Base-by-base conservation (phyloP, 306 rosid genomes). In the Sophora flavescens region DNA sequence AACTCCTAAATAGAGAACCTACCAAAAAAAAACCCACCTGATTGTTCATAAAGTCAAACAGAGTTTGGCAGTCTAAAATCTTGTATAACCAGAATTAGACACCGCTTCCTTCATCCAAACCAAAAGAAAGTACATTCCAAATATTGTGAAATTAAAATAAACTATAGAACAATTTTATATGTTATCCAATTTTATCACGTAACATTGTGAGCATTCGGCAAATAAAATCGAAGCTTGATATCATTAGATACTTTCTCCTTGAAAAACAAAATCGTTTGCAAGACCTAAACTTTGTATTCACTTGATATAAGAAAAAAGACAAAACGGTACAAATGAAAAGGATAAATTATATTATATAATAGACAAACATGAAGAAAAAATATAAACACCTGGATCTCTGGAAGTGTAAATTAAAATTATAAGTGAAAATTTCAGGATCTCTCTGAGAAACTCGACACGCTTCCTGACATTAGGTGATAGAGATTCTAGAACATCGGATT, bases 361-460 rank as follows among this genome's bases (percentile, higher is more conserved):
- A n/a, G n/a, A n/a, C n/a, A n/a, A n/a, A n/a, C n/a, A n/a, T n/a
- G n/a, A n/a, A n/a, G n/a, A n/a, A n/a, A n/a, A n/a, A n/a, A n/a
- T n/a, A n/a, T n/a, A n/a, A n/a, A n/a, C n/a, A n/a, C n/a, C n/a
- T n/a, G n/a, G n/a, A n/a, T n/a, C n/a, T n/a, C n/a, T n/a, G n/a
- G n/a, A 28, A 22, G 22, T 0, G 22, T 12, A 39, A 22, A 22
- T 22, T 22, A 22, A 22, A 22, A 22, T 22, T 22, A 22, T 22
- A 22, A 0, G 22, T 22, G 22, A 22, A 26, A 14, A 14, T 80
- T 60, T n/a, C 92, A 88, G 94, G 62, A 91, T 84, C 72, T 88
- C 91, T 66, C 87, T 83, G 17, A 91, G 92, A 78, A 82, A 82
- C 48, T 91, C 94, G 4, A 89, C 94, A 26, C 94, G 86, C 83